Percentiles rank a stretch among this genome's conserved stretches.
Conservation (phyloP, 208 protist species). For the Lotmaria passim region DNA sequence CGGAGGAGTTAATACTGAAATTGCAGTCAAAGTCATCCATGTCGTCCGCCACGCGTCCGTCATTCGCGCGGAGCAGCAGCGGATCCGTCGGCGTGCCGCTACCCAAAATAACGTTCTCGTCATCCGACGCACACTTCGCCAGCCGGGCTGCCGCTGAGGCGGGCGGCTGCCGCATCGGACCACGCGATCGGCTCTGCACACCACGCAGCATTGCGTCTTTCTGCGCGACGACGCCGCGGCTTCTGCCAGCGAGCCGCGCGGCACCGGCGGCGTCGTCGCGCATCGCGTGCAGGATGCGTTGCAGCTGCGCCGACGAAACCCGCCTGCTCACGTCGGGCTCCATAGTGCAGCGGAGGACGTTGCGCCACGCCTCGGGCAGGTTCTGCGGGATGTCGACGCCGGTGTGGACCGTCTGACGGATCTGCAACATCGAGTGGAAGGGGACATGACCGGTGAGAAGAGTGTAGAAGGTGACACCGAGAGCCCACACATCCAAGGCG, state of each 20-base stretch:
- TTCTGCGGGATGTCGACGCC: slow-evolving; percentile 13
- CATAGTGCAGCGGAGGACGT: slow-evolving; percentile 25
- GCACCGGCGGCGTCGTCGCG: not conserved
- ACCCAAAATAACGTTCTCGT: slow-evolving; percentile 13
- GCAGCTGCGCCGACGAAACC: slow-evolving; percentile 18
- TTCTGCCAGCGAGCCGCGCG: not conserved
- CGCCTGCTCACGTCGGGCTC: slow-evolving; percentile 12
- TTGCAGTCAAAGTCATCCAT: not conserved
- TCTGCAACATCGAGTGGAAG: slow-evolving; percentile 68
- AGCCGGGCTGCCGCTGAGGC: not conserved
- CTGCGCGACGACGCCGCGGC: not conserved
- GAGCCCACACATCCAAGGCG: slow-evolving; percentile 87
- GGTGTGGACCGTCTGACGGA: slow-evolving; percentile 14
- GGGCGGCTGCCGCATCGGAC: not conserved
- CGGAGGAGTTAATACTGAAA: slow-evolving; percentile 25
- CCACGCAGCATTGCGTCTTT: slow-evolving; percentile 1
- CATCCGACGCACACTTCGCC: not conserved
- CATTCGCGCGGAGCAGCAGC: not conserved
- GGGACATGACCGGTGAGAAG: slow-evolving; percentile 92
- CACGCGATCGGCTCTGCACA: not conserved
- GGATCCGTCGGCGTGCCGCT: not conserved
- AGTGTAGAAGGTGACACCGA: slow-evolving; percentile 90
- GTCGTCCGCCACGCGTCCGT: not conserved
- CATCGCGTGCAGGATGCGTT: slow-evolving; percentile 26
- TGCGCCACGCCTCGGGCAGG: slow-evolving; percentile 25